Base-by-base conservation (phyloP, 2,329 filamentous ascomycete species). In the Cladosporium cucumerinum region DNA sequence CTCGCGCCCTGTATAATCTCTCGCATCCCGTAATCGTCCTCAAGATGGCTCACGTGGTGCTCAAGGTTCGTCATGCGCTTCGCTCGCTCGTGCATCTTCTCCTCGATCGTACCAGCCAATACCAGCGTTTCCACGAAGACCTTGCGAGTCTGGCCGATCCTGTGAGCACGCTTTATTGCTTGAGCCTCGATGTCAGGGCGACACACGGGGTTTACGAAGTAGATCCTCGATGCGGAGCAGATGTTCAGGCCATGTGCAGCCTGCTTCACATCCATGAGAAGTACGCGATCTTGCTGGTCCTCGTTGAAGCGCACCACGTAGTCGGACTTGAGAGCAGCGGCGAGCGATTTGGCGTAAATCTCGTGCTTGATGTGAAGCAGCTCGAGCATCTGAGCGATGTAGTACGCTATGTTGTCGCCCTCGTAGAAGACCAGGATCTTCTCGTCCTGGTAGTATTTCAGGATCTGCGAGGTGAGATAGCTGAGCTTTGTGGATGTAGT, bases 351-450 rank as follows among this genome's bases (percentile, higher is more conserved):
- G 14, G 89, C 86, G 70, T 92, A 93, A 58, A 88, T 87, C 23
- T 87, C 82, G 68, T 87, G 86, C 36, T 86, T 82, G 57, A 89
- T 77, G 10, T 85, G 82, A 1, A 89, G 77, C 34, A 94, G 83
- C 69, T 97, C 93, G 0, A 98, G 83, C 32, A 89, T 87, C 73
- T 93, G 88, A 0, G 92, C 90, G 46, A 97, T 85, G 78, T 96
- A 97, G 76, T 86, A 96, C 1, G 92, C 93, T 2, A 90, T 84
- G 70, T 96, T 94, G 66, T 95, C 90, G 34, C 90, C 89, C 66
- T 96, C 92, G 75, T 97, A 97, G 76, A 98, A 98, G 11, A 97
- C 85, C 61, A 97, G 86, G 3, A 96, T 95, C 76, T 97, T 96
- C 72, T 97, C 93, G 0, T 84, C 78, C 0, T 82, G 77, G 61